These are phyloP conservation scores for Intubia oerlemansii DNA, from an alignment of 2,329 filamentous ascomycete genomes.

Conservation along the genomic window DNA sequence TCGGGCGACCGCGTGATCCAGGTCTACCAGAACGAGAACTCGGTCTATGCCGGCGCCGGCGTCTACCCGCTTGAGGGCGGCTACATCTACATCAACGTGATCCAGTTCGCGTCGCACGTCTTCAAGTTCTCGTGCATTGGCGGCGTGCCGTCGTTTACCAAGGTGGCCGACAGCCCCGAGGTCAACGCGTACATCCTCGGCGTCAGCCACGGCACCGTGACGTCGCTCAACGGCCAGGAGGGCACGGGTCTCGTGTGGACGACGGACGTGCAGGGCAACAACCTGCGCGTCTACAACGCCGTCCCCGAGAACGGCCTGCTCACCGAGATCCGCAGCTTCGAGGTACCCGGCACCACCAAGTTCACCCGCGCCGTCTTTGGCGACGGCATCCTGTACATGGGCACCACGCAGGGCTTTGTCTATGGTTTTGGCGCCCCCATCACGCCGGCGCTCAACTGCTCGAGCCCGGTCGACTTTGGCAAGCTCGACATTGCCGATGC, in stretches of 20 bases:
- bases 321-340: conserved; percentile 26
- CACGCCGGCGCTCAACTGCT: conserved; percentile 31
- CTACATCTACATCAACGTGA: conserved; percentile 28
- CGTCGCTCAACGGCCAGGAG: conserved; percentile 27
- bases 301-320: conserved; percentile 30
- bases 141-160: conserved; percentile 29
- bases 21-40: conserved; percentile 23
- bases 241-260: conserved; percentile 36
- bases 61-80: conserved; percentile 23
- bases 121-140: conserved; percentile 34
- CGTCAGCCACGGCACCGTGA: conserved; percentile 33
- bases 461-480: conserved; percentile 23
- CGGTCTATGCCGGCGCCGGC: conserved; percentile 25
- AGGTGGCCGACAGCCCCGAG: conserved; percentile 26
- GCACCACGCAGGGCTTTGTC: conserved; percentile 25
- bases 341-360: conserved; percentile 28
- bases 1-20: conserved; percentile 21
- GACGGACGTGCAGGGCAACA: conserved; percentile 29
- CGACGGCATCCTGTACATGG: conserved; percentile 31
- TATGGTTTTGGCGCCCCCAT: conserved; percentile 35
- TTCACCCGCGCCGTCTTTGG: conserved; percentile 37
- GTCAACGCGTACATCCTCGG: conserved; percentile 31
- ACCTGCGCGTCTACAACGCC: conserved; percentile 72
- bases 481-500: conserved; percentile 18
- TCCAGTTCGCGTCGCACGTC: conserved; percentile 30